These are phyloP conservation scores for Hypoxylon lienhwacheense DNA, from an alignment of 495 filamentous ascomycete genomes.

Conservation along the genomic window DNA sequence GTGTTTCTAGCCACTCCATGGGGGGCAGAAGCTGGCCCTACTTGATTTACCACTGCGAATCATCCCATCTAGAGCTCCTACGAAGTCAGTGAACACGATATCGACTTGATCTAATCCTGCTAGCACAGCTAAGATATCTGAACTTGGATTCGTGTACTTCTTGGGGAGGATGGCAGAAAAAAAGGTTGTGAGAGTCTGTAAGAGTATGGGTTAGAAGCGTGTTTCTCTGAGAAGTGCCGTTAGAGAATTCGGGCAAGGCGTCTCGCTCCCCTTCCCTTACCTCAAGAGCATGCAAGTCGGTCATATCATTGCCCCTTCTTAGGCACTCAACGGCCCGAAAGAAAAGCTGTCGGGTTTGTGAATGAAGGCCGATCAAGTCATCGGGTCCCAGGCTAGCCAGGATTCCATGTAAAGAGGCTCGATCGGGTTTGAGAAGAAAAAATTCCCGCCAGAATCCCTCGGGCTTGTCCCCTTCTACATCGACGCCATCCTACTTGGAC, in stretches of 20 bases:
- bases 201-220: slow-evolving; percentile 10
- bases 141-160: slow-evolving; percentile 93
- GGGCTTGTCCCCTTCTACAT: slow-evolving; percentile 62
- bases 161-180: slow-evolving; percentile 78
- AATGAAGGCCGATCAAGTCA: slow-evolving; percentile 72
- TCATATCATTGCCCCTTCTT: slow-evolving; percentile 60
- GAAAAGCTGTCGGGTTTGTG: slow-evolving; percentile 79
- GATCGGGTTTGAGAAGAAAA: slow-evolving; percentile 83
- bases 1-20: neutral
- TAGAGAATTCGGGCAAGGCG: slow-evolving; percentile 6
- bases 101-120: slow-evolving; percentile 89
- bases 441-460: slow-evolving; percentile 97
- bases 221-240: neutral
- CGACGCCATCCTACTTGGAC: slow-evolving; percentile 50
- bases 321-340: slow-evolving; percentile 68
- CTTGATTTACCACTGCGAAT: slow-evolving; percentile 76
- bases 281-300: slow-evolving; percentile 83
- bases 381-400: slow-evolving; percentile 69
- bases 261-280: too few species aligned
- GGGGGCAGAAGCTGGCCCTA: slow-evolving; percentile 46
- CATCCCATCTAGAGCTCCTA: slow-evolving; percentile 72
- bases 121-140: slow-evolving; percentile 87
- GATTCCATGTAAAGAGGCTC: slow-evolving; percentile 62
- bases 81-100: slow-evolving; percentile 83
- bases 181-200: slow-evolving; percentile 89